Evolutionary conservation across 1,284 basidiomycete genomes (phyloP).

Genomic region (Cryptococcus sp.): DNA sequence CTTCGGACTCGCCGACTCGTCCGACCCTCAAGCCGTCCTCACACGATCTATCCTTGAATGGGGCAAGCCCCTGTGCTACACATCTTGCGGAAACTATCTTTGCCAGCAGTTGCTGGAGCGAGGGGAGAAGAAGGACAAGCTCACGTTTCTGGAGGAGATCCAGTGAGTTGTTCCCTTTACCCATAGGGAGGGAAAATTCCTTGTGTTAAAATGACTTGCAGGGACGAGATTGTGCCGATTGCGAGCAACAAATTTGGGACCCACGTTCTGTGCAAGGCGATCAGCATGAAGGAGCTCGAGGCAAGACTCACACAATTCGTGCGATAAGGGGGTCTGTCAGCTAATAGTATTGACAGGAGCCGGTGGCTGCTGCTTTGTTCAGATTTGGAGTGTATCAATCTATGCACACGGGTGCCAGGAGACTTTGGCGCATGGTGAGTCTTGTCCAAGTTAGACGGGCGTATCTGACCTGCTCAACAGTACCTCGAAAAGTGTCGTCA

Average conservation of each 20-base stretch:
- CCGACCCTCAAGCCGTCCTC: slow-evolving; percentile 12
- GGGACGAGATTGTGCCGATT: slow-evolving; percentile 39
- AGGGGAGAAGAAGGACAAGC: slow-evolving; percentile 33
- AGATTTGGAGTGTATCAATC: slow-evolving; percentile 41
- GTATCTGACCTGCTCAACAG: slow-evolving; percentile 14
- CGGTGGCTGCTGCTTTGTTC: slow-evolving; percentile 35
- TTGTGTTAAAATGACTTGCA: slow-evolving; percentile 5
- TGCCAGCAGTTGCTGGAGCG: slow-evolving; percentile 46
- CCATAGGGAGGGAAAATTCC: no score
- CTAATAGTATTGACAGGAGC: slow-evolving; percentile 12
- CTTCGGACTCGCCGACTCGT: slow-evolving; percentile 13
- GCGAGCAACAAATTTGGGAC: slow-evolving; percentile 47
- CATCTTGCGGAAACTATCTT: slow-evolving; percentile 45
- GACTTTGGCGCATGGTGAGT: slow-evolving; percentile 43
- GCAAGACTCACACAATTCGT: not conserved
- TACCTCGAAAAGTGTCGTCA: slow-evolving; percentile 44
- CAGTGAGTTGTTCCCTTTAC: no score
- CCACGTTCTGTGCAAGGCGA: slow-evolving; percentile 45
- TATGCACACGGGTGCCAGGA: slow-evolving; percentile 42
- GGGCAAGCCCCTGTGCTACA: slow-evolving; percentile 41
- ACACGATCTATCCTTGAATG: slow-evolving; percentile 35
- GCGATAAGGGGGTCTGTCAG: no score
- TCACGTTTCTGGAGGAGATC: slow-evolving; percentile 37
- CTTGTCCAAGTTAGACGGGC: not conserved
- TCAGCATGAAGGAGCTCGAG: slow-evolving; percentile 41